Evolutionary conservation across 208 protist species (phyloP).

Genomic region (Balamuthia mandrillaris): DNA sequence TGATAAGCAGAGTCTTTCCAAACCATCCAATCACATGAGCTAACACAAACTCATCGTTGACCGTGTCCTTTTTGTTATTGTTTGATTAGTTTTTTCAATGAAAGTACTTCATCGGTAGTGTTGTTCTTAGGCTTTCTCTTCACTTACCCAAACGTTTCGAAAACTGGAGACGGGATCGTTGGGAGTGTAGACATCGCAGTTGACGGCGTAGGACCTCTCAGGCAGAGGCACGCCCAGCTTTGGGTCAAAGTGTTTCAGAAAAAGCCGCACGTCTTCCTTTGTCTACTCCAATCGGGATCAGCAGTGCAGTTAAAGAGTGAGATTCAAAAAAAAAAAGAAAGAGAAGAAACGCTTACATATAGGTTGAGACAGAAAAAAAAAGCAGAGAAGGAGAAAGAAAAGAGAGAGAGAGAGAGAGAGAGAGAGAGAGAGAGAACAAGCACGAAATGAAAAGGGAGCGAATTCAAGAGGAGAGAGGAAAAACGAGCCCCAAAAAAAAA

Average conservation of each 20-base stretch:
- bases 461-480: not conserved
- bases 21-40: constrained; percentile 90
- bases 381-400: not conserved
- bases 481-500: not conserved
- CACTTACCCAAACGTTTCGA: constrained; percentile 67
- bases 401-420: not conserved
- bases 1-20: constrained; percentile 86
- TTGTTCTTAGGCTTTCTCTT: not conserved
- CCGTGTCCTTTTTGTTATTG: constrained; percentile 48
- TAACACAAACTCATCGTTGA: constrained; percentile 90
- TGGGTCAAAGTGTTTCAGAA: constrained; percentile 78
- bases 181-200: constrained; percentile 85
- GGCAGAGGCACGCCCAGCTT: constrained; percentile 70
- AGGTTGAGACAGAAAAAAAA: not conserved
- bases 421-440: not conserved
- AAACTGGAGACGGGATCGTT: constrained; percentile 70
- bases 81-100: not conserved
- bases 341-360: not conserved
- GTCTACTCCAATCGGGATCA: constrained; percentile 36
- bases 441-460: not conserved
- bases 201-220: constrained; percentile 85
- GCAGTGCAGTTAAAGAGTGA: not conserved
- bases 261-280: constrained; percentile 57
- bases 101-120: not conserved
- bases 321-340: not conserved